Conservation (phyloP, 1,139 yeast genomes). For the Scheffersomyces titani region DNA sequence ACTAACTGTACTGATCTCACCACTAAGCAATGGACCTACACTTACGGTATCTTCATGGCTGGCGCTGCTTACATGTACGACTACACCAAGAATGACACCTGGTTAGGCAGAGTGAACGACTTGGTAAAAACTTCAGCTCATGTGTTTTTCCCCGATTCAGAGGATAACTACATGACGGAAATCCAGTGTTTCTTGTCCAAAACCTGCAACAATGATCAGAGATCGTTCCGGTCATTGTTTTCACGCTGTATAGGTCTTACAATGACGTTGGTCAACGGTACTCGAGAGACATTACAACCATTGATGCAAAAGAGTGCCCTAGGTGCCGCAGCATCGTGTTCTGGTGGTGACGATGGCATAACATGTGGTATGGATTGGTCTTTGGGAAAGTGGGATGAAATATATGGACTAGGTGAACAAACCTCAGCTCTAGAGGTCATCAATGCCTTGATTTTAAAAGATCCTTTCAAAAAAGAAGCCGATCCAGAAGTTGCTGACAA, state of each 20-base stretch:
- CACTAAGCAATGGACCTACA: constrained; percentile 80
- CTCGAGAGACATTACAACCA: constrained; percentile 48
- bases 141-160: constrained; percentile 52
- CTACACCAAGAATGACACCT: constrained; percentile 62
- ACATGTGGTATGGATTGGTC: constrained; percentile 91
- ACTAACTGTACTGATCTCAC: constrained; percentile 64
- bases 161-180: constrained; percentile 65
- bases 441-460: constrained; percentile 55
- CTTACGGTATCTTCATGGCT: constrained; percentile 75
- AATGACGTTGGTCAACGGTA: constrained; percentile 67
- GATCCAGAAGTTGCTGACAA: constrained; percentile 45
- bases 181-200: constrained; percentile 61
- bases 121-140: constrained; percentile 52
- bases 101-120: constrained; percentile 64
- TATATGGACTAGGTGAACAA: constrained; percentile 92
- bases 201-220: constrained; percentile 83
- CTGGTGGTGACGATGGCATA: constrained; percentile 85
- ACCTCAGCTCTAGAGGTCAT: constrained; percentile 83
- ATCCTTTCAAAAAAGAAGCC: background rate
- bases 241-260: constrained; percentile 77
- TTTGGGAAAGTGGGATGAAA: constrained; percentile 69
- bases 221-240: constrained; percentile 84
- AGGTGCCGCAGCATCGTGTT: constrained; percentile 81
- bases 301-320: constrained; percentile 63
- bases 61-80: constrained; percentile 87